Base-by-base conservation (phyloP, 331 rosid species). In the Quercus tomentella region DNA sequence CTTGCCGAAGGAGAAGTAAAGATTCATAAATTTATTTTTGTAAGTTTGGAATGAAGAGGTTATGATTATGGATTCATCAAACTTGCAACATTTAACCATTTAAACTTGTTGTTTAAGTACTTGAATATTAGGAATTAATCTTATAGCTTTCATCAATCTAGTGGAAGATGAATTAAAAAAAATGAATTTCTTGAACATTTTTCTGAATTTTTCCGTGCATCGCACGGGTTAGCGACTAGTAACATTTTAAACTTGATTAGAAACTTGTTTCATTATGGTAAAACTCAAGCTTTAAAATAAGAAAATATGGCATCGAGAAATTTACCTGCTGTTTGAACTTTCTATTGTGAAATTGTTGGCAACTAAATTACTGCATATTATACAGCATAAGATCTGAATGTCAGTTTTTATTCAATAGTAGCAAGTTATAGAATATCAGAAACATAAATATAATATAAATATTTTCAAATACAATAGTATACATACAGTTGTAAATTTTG, bases 261-360 rank as follows among this genome's bases (percentile, higher is more conserved):
- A 21, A 21, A 21, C 12, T 58, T 10, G 28, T 1, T 58, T 58
- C 33, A 30, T 18, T 26, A 3, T 11, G 25, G 60, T 45, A 22
- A 70, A 63, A 75, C 30, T 28, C 67, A 58, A 74, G 16, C 30
- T 30, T 5, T 71, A 52, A 68, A 65, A 33, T 7, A 72, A 41
- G 51, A 76, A 33, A 30, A 55, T 67, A 30, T 3, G 23, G 33
- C 18, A 51, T 7, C 1, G 18, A 63, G 17, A 61, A 71, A 86
- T 43, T 81, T 65, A 94, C 98, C 96, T 83, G 92, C 62, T 86
- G 70, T 58, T 81, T 69, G 92, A 86, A 73, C 82, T 67, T 21
- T 72, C 88, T 57, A 89, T 54, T 4, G 87, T 86, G 70, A 94
- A 85, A 83, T 88, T 90, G 97, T 92, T 94, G 77, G 86, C 96